Evolutionary conservation across 78 protist species (phyloP), one percentile per base, ranked within the genome.

Genomic region (Emiliania huxleyi): DNA sequence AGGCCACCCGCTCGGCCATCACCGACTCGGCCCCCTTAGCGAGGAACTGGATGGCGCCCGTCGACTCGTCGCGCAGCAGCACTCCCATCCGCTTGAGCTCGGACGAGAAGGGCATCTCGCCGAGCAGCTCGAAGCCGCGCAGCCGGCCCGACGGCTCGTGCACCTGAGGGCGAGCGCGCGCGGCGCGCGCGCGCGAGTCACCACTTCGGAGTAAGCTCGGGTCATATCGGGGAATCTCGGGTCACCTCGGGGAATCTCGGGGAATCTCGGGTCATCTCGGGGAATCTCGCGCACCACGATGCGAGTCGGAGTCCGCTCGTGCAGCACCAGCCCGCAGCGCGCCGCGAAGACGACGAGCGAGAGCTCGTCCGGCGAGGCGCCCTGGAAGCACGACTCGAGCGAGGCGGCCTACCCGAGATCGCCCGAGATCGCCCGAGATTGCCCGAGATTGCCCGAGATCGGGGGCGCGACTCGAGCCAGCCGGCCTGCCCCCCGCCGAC

Each of bases 41-140:
- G 83, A 73, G 95, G 91, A 98, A 94, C 23, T 85, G 46, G 87
- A 98, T 95, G 15, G 40, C 48, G 26, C 96, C 96, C 3, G 95
- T 93, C 29, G 19, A 18, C 43, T 0, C 3, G 48, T 97, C 96
- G 38, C 98, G 94, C 29, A 99, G 95, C 33, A 99, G 90, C 42
- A 99, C 98, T 49, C 99, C 99, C 99, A 98, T 98, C 37, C 99
- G 93, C 94, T 98, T 98, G 55, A 97, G 87, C 56, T 95, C 98
- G 18, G 99, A 98, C 11, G 98, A 95, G 95, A 99, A 99, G 46
- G 99, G 99, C 92, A 99, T 98, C 48, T 95, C 93, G 85, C 95
- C 43, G 85, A 48, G 69, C 91, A 45, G 19, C 88, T 71, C 62
- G 23, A 33, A 89, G 33, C 91, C 96, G 35, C 69, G 19, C 75